Evolutionary conservation across 106 monocot genomes (phyloP).

Genomic region (Platanthera zijinensis): DNA sequence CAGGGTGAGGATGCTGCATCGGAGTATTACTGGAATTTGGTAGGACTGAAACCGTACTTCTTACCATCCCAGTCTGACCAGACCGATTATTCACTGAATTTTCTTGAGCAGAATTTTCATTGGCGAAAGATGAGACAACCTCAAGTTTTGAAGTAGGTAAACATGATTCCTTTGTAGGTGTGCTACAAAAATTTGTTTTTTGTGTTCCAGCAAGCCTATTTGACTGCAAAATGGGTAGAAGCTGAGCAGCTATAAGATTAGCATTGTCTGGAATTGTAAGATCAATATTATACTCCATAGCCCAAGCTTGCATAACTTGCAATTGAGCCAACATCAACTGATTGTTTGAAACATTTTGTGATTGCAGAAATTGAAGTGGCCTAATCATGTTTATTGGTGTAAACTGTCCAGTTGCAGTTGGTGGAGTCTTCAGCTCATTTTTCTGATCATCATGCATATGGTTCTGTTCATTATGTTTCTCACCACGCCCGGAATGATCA

Average conservation of each 20-base stretch:
- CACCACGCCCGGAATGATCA: constrained; percentile 29
- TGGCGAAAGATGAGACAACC: constrained; percentile 33
- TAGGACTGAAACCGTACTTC: constrained; percentile 9
- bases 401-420: constrained; percentile 26
- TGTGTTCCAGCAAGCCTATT: constrained; percentile 41
- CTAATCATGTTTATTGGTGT: constrained; percentile 27
- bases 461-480: constrained; percentile 37
- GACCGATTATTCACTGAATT: constrained; percentile 35
- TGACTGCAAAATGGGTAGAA: constrained; percentile 63
- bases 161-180: constrained; percentile 15
- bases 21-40: constrained; percentile 29
- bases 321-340: constrained; percentile 61
- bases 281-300: constrained; percentile 72
- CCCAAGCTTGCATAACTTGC: constrained; percentile 79
- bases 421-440: constrained; percentile 40
- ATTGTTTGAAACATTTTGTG: constrained; percentile 40
- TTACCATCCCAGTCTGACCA: constrained; percentile 27
- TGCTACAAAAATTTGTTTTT: constrained; percentile 35
- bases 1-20: constrained; percentile 35
- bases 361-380: constrained; percentile 28
- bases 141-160: constrained; percentile 38
- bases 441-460: constrained; percentile 30
- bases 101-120: constrained; percentile 51
- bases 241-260: constrained; percentile 49
- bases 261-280: constrained; percentile 68